Conservation (phyloP, 2,329 filamentous ascomycete genomes). For the Penicillium psychrosexuale region DNA sequence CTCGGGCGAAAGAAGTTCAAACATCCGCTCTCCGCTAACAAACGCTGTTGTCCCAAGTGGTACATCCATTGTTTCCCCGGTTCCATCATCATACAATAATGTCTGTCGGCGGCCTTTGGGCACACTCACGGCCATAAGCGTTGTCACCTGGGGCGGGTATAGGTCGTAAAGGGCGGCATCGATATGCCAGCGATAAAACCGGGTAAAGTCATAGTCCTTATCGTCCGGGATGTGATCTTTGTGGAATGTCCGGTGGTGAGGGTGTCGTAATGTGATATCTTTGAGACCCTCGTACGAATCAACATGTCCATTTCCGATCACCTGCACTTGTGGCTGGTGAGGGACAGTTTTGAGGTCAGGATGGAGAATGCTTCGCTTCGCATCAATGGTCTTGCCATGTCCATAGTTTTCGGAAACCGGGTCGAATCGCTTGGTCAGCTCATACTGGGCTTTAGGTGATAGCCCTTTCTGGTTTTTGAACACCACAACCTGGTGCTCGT, state of each 20-base stretch:
- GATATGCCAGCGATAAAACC: constrained; percentile 77
- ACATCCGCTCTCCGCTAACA: constrained; percentile 68
- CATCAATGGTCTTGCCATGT: constrained; percentile 71
- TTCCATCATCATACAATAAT: constrained; percentile 70
- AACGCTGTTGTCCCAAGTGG: constrained; percentile 76
- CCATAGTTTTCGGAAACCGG: constrained; percentile 64
- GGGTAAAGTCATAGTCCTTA: constrained; percentile 57
- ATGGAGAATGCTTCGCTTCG: constrained; percentile 64
- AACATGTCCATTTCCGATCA: constrained; percentile 73
- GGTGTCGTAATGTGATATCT: constrained; percentile 67
- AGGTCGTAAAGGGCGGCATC: constrained; percentile 74
- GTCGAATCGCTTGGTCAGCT: constrained; percentile 71
- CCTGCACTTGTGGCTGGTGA: constrained; percentile 74
- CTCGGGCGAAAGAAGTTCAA: constrained; percentile 60
- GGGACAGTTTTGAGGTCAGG: constrained; percentile 78
- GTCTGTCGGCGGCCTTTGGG: constrained; percentile 64
- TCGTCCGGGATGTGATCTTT: constrained; percentile 59
- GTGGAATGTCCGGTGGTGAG: constrained; percentile 76
- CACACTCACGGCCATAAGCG: constrained; percentile 69
- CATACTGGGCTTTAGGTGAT: constrained; percentile 68
- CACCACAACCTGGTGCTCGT: constrained; percentile 65
- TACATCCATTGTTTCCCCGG: constrained; percentile 62
- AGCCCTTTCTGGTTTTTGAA: constrained; percentile 65
- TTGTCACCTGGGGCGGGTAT: constrained; percentile 70
- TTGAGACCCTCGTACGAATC: constrained; percentile 67